Evolutionary conservation across 1,284 basidiomycete species (phyloP), one percentile per base, ranked within the genome.

Genomic region (Rhodotorula sp.): DNA sequence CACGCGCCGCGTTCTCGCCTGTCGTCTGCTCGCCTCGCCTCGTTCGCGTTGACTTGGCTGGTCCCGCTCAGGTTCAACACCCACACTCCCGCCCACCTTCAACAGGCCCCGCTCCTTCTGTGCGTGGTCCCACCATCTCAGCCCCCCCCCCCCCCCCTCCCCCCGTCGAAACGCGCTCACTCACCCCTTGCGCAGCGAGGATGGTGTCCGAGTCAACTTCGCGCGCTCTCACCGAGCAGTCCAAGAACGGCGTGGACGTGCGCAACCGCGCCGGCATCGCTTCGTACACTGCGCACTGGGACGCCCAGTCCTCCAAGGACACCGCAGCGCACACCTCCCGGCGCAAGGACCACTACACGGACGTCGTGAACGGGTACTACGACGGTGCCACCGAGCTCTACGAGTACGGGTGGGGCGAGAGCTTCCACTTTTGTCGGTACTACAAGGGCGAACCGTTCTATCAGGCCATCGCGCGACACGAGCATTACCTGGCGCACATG

Each of bases 341-440:
- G 79, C 87, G 95, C 75, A 82, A 94, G 66, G 86, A 87, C 17
- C 56, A 56, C 80, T 99, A 98, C 83, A 90, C 90, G 34, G 92
- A 95, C 72, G 92, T 99, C 72, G 91, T 98, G 73, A 98, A 98
- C 78, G 92, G 92, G 90, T 97, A 96, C 84, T 97, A 97, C 78
- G 94, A 98, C 78, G 68, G 80, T 51, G 95, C 94, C 10, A 99
- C 95, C 27, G 88, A 94, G 80, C 85, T 99, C 66, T 99, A 98
- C 84, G 95, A 99, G 82, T 98, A 93, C 79, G 94, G 92, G 39
- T 95, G 92, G 93, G 76, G 76, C 36, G 69, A 67, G 11, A 71
- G 90, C 57, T 99, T 99, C 87, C 95, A 99, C 83, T 99, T 99
- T 82, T 96, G 92, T 66, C 92, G 96, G 52, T 99, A 96, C 85